Conservation (phyloP, 1,284 basidiomycete species). For the Cryptococcus sp. region DNA sequence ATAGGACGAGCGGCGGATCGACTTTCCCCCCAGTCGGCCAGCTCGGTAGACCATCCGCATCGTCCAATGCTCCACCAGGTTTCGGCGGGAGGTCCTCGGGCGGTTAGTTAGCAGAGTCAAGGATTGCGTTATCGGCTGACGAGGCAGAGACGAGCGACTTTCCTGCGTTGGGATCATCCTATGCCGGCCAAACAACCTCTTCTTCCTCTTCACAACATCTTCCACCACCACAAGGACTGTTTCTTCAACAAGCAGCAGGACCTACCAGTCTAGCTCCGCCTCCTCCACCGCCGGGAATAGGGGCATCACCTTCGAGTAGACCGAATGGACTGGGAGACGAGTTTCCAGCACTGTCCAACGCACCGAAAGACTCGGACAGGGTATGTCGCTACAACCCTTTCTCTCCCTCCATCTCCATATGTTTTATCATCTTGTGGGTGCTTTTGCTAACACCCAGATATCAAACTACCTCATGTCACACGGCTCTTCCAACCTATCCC, state of each 20-base stretch:
- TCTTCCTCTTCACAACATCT: constrained; percentile 36
- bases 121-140: constrained; percentile 1
- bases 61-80: constrained; percentile 39
- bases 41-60: constrained; percentile 7
- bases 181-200: constrained; percentile 34
- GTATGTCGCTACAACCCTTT: too few species aligned
- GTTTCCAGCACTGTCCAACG: constrained; percentile 41
- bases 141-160: constrained; percentile 40
- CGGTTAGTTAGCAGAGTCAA: constrained; percentile 5
- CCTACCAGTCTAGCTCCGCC: constrained; percentile 35
- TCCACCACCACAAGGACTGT: constrained; percentile 32
- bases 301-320: constrained; percentile 15
- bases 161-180: constrained; percentile 40
- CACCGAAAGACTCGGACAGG: constrained; percentile 25
- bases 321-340: constrained; percentile 36
- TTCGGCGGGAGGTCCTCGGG: constrained; percentile 29
- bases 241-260: constrained; percentile 22
- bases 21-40: constrained; percentile 11
- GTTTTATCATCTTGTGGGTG: background rate
- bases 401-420: background rate
- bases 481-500: background rate
- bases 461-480: constrained; percentile 12
- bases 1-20: background rate
- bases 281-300: constrained; percentile 44
- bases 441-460: constrained; percentile 20